Evolutionary conservation across 352 stramenopile genomes (phyloP), one percentile per base, ranked within the genome.

Genomic region (Chrysophaeum taylorii): DNA sequence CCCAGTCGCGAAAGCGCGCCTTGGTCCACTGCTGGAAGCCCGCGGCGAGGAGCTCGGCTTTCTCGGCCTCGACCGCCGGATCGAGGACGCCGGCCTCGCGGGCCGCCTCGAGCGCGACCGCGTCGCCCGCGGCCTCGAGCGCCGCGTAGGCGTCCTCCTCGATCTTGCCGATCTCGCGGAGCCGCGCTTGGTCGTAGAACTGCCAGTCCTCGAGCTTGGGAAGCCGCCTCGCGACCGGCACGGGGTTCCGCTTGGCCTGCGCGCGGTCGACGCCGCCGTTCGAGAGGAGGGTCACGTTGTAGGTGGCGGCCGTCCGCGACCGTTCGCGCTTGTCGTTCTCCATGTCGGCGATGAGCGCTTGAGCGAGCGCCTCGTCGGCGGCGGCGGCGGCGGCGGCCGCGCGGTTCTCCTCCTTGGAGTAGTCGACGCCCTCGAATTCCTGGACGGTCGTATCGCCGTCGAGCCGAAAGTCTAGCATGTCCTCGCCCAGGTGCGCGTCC

Each of bases 11-110:
- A 73, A 89, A 96, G 52, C 92, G 83, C 73, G 75, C 81, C 43
- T 82, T 82, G 9, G 83, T 92, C 93, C 92, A 98, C 76, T 96
- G 86, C 2, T 85, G 88, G 78, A 98, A 98, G 31, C 93, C 89
- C 80, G 97, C 89, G 36, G 81, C 77, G 9, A 99, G 72, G 16
- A 99, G 76, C 57, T 84, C 70, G 50, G 91, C 78, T 75, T 98
- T 98, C 74, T 98, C 94, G 48, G 88, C 73, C 5, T 63, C 78
- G n/a, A 87, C 43, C 62, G 85, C 79, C 54, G 80, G 69, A 33
- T 77, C 78, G 27, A 89, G 73, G 31, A 87, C 62, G 21, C 50
- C 43, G 31, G 12, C 12, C 27, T 87, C 81, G n/a, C 72, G 71
- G 23, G 80, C 74, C 25, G 78, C 82, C 4, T 84, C 61, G 35